phyloP scores from a whole-genome alignment of 1,284 basidiomycete species.

The Cryptococcus sp. region DNA sequence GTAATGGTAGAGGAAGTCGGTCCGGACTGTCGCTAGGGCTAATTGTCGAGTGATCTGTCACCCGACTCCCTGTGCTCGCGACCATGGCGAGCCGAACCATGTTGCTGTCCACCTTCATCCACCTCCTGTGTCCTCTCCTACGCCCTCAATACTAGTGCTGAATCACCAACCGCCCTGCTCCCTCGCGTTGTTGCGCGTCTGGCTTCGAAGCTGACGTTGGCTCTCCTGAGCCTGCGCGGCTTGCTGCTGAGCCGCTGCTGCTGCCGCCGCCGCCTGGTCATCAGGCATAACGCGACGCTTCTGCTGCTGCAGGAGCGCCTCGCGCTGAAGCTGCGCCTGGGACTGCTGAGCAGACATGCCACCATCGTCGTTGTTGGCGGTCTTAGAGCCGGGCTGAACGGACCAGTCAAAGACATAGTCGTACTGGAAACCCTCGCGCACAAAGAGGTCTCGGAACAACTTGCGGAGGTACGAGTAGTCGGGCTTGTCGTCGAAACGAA shows the following conservation, averaged over 20 bases:
- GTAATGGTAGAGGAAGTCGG: slow-evolving; percentile 3
- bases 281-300: slow-evolving; percentile 26
- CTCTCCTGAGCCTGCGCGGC: slow-evolving; percentile 28
- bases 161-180: slow-evolving; percentile 36
- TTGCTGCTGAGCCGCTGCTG: slow-evolving; percentile 3
- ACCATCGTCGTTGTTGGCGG: slow-evolving; percentile 15
- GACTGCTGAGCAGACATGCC: slow-evolving; percentile 22
- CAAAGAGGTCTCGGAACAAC: slow-evolving; percentile 95
- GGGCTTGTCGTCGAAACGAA: slow-evolving; percentile 97
- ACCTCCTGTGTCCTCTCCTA: not conserved
- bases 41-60: not conserved
- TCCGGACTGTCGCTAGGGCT: not conserved
- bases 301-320: slow-evolving; percentile 8
- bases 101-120: slow-evolving; percentile 3
- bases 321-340: slow-evolving; percentile 12
- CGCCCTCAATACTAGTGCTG: slow-evolving; percentile 9
- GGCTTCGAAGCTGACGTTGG: slow-evolving; percentile 47
- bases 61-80: slow-evolving; percentile 1
- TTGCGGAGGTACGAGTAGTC: slow-evolving; percentile 98
- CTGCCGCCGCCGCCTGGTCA: slow-evolving; percentile 4
- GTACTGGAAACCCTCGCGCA: slow-evolving; percentile 95
- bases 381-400: slow-evolving; percentile 62
- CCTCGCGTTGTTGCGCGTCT: slow-evolving; percentile 41
- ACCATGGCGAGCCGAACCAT: slow-evolving; percentile 31
- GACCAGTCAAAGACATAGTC: slow-evolving; percentile 99